Base-by-base conservation (phyloP, 2,329 filamentous ascomycete species). In the Lachnellula occidentalis region DNA sequence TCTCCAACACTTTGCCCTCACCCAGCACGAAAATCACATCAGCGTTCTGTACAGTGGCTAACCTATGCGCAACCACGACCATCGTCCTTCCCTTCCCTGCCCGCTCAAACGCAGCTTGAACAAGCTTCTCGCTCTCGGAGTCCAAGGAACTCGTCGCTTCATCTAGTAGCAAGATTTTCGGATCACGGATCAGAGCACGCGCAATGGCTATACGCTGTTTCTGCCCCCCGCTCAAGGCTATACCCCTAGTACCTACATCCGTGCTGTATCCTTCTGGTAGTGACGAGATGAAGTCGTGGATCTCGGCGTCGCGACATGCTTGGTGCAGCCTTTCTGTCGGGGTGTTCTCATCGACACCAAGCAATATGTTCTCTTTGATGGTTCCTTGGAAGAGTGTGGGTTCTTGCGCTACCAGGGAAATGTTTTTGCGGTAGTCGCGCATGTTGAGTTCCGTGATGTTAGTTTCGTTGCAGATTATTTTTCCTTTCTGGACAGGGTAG, bases 1-100 rank as follows among this genome's bases (percentile, higher is more conserved):
- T 54, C 53, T 68, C 66, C 11, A 66, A 48, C 1, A 67, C 61
- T 36, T 58, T 64, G 17, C 66, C 66, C 42, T 63, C 64, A 5
- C 64, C 64, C 19, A 66, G 45, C 27, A 66, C 64, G 45, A 66
- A 67, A 50, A 67, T 66, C 8, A 65, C 56, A 58, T 67, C 64
- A 1, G 88, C 87, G 61, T 91, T 86, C 69, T 88, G 87, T 19
- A 92, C 83, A 12, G 87, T 92, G 0, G 85, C 85, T 48, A 92
- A 74, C 14, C 88, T 77, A 68, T 92, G 89, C 1, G 89, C 89
- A 11, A 94, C 87, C 2, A 87, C 87, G 3, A 94, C 75, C 62
- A 88, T 90, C 2, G 89, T 84, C 57, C 88, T 88, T 2, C 79
- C 80, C 59, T 76, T 75, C 3, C 77, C 77, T 0, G 82, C 83